A percentile compares a stretch with the other conserved stretches of the same genome.
phyloP scores from a whole-genome alignment of 257 asterid genomes.

The Penstemon davidsonii region DNA sequence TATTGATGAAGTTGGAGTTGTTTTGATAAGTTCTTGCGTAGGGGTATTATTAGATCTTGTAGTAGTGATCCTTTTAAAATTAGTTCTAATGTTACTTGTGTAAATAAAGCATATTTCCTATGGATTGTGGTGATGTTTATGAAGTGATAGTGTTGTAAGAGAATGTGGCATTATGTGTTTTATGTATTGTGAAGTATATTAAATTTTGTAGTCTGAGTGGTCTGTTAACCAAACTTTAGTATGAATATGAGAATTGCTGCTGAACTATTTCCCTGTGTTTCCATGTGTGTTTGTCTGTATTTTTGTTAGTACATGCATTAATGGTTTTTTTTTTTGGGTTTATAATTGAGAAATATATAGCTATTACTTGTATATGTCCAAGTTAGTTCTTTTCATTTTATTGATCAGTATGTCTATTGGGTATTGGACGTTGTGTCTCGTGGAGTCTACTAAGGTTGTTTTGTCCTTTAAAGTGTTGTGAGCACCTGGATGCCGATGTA shows the following conservation, averaged over 20 bases:
- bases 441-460: not conserved
- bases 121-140: not conserved
- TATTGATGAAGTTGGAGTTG: slow-evolving; percentile 6
- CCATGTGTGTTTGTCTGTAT: not conserved
- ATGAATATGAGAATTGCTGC: too few relatives aligned
- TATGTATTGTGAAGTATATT: not conserved
- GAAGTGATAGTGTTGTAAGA: not conserved
- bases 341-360: not conserved
- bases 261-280: not conserved
- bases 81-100: not conserved
- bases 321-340: too few relatives aligned
- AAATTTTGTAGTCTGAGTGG: not conserved
- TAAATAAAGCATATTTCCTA: not conserved
- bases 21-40: not conserved
- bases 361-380: not conserved
- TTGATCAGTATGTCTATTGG: not conserved
- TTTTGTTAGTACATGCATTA: not conserved
- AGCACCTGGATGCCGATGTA: not conserved
- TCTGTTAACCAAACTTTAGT: not conserved
- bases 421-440: not conserved
- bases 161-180: not conserved
- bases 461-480: not conserved
- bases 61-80: not conserved
- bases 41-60: not conserved
- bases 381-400: not conserved